phyloP scores from a whole-genome alignment of 441 rosid genomes.

The Flueggea neowawraea region DNA sequence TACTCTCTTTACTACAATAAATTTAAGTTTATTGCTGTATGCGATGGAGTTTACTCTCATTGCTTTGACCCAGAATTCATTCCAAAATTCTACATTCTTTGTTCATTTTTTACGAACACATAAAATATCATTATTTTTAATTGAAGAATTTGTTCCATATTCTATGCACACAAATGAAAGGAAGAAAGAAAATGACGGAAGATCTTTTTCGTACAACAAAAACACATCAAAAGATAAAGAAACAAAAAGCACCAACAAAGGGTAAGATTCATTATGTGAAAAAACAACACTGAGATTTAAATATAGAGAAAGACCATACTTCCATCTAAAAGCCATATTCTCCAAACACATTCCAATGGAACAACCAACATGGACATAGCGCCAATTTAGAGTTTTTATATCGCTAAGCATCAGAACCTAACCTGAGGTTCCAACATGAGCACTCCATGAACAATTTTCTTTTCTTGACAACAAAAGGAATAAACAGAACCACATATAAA shows the following conservation, averaged over 20 bases:
- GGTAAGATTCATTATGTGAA: conserved; percentile 48
- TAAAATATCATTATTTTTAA: conserved; percentile 17
- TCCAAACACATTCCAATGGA: conserved; percentile 28
- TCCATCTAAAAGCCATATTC: conserved; percentile 41
- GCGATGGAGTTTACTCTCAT: conserved; percentile 19
- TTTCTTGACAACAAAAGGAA: conserved; percentile 5
- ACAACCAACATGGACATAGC: conserved; percentile 43
- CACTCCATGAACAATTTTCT: conserved; percentile 17
- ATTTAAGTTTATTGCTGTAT: conserved; percentile 12
- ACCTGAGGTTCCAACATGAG: conserved; percentile 34
- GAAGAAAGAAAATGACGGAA: background rate
- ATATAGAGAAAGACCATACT: conserved; percentile 10
- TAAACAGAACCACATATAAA: conserved; percentile 10
- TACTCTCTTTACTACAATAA: conserved; percentile 6
- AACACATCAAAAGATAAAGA: conserved; percentile 14
- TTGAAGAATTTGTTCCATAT: conserved; percentile 46
- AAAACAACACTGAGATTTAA: conserved; percentile 43
- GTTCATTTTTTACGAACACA: conserved; percentile 11
- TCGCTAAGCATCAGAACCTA: conserved; percentile 64
- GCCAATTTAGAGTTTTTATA: conserved; percentile 24
- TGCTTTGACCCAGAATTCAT: conserved; percentile 21
- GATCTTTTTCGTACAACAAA: conserved; percentile 9
- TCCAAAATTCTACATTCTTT: conserved; percentile 7
- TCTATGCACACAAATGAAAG: conserved; percentile 21
- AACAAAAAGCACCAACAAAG: conserved; percentile 25